A percentile compares a stretch with the other conserved stretches of the same genome.
phyloP scores from a whole-genome alignment of 1,284 basidiomycete species.

The Marasmius tenuissimus region DNA sequence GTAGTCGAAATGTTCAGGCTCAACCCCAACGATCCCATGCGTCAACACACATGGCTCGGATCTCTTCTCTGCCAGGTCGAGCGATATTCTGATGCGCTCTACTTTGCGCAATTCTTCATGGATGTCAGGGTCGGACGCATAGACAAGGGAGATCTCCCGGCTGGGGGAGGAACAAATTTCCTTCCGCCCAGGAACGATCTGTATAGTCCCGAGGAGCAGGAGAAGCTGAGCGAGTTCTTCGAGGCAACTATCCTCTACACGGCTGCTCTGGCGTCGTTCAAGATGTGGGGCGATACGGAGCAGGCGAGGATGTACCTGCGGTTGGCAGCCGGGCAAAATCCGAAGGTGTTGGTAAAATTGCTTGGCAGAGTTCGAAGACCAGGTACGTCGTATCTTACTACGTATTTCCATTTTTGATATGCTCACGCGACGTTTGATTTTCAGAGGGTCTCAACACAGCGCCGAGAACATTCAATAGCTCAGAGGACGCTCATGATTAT shows the following conservation, averaged over 20 bases:
- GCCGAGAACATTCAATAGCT: conserved; percentile 27
- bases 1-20: conserved; percentile 36
- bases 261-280: conserved; percentile 33
- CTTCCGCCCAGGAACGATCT: conserved; percentile 3
- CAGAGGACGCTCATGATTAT: conserved; percentile 35
- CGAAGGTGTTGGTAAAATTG: conserved; percentile 28
- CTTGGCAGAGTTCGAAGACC: conserved; percentile 28
- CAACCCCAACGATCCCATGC: conserved; percentile 33
- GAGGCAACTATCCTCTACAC: conserved; percentile 24
- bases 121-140: conserved; percentile 7
- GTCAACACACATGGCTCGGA: conserved; percentile 31
- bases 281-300: conserved; percentile 29
- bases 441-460: conserved; percentile 23
- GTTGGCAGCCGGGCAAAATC: conserved; percentile 27
- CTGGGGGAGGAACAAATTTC: conserved; percentile 30
- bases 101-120: conserved; percentile 30
- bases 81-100: conserved; percentile 29
- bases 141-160: conserved; percentile 9
- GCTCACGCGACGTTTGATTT: neutral
- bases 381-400: conserved; percentile 19
- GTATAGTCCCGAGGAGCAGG: conserved; percentile 10
- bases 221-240: neutral
- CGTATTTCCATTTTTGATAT: neutral
- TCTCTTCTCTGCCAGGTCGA: conserved; percentile 27
- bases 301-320: conserved; percentile 31